A percentile compares a stretch with the other conserved stretches of the same genome.
Evolutionary conservation across 163 green algal genomes (phyloP).

Genomic region (Scenedesmus sp.): DNA sequence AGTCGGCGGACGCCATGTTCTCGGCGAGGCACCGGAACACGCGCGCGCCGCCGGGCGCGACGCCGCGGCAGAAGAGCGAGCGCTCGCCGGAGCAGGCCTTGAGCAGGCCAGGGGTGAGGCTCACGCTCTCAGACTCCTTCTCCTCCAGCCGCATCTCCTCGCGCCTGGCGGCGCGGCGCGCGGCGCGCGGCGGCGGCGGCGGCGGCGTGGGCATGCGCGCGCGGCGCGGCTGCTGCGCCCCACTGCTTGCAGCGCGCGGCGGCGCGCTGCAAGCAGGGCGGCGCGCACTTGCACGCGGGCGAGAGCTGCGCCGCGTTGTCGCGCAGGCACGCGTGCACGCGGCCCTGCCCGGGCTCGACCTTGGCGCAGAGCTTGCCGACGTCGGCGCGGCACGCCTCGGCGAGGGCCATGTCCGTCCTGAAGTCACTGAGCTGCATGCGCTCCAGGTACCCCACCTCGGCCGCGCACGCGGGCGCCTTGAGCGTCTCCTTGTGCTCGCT

Average conservation of each 20-base stretch:
- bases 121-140: constrained; percentile 69
- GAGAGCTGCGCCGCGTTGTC: constrained; percentile 68
- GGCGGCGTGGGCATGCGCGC: too few relatives aligned
- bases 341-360: constrained; percentile 64
- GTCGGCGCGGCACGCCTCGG: constrained; percentile 74
- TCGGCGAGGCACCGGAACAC: constrained; percentile 80
- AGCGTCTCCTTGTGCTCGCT: constrained; percentile 79
- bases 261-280: too few relatives aligned
- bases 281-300: constrained; percentile 56
- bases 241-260: background rate
- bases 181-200: too few relatives aligned
- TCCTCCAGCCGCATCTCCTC: constrained; percentile 73
- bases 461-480: constrained; percentile 72
- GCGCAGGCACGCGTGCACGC: constrained; percentile 82
- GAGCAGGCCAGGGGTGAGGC: constrained; percentile 70
- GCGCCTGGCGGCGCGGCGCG: background rate
- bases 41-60: constrained; percentile 68
- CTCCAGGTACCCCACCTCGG: constrained; percentile 85
- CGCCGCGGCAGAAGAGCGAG: constrained; percentile 63
- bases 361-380: constrained; percentile 75
- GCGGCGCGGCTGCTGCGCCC: background rate
- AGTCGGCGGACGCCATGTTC: constrained; percentile 71
- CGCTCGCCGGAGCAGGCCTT: constrained; percentile 54
- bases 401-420: constrained; percentile 74
- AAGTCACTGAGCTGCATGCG: constrained; percentile 84